Evolutionary conservation across 106 monocot species (phyloP), one percentile per base, ranked within the genome.

Genomic region (Xerophyta viscosa): DNA sequence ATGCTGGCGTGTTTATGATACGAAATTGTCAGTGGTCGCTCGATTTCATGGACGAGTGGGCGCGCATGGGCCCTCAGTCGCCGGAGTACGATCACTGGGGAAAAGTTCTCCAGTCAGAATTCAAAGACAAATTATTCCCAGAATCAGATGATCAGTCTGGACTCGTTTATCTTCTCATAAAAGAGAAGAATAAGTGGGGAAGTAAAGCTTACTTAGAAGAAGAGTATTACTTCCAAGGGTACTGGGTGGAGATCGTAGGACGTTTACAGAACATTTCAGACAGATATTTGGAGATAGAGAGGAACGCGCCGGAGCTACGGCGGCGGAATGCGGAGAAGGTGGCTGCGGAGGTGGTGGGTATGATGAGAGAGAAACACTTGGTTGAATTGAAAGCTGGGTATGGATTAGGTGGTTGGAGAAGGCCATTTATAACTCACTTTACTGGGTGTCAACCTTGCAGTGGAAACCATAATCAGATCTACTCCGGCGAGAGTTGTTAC

Each of bases 11-110:
- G 0, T 87, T 92, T 59, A 76, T 92, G 29, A 80, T 92, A 52
- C 71, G 92, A 17, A 92, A 92, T 74, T 87, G 87, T 56, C 92
- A 92, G 77, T 92, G 92, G 92, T 80, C 92, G 11, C 48, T 92
- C 50, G 92, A 92, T 22, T 71, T 92, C 64, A 67, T 92, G 64
- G 73, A 64, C 23, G 65, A 20, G 10, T 87, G 87, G 92, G 82
- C 87, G 10, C 20, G 46, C 17, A 80, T 77, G 79, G 92, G 92
- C 2, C 92, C 92, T 4, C 73, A 71, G 22, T 61, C 79, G 0
- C 66, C 76, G 21, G 68, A 83, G 20, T 92, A 87, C 52, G 63
- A 55, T 0, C 10, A 23, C 8, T 92, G 92, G 92, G 92, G 92
- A 1, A 47, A 57, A 28, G 60, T 58, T 6, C 77, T 67, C 29